A percentile compares a stretch with the other conserved stretches of the same genome.
Evolutionary conservation across 2,329 filamentous ascomycete genomes (phyloP).

Genomic region (Trichothecium roseum): DNA sequence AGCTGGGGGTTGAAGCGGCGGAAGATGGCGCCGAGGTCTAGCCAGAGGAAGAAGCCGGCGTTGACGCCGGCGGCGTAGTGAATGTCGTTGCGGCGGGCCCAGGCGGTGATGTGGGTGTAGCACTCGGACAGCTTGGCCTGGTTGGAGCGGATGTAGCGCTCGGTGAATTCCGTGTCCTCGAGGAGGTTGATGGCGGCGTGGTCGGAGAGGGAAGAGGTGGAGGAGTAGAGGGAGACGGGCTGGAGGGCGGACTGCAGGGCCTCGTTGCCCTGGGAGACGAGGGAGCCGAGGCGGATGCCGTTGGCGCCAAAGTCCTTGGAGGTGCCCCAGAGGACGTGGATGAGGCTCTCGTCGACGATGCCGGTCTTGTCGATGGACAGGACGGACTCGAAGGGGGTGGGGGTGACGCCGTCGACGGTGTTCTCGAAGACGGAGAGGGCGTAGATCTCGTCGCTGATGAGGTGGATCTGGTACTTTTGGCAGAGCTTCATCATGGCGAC

Average conservation of each 20-base stretch:
- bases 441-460: not conserved
- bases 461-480: not conserved
- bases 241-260: constrained; percentile 25
- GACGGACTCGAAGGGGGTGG: not conserved
- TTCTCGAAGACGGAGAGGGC: constrained; percentile 6
- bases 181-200: constrained; percentile 28
- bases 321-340: constrained; percentile 40
- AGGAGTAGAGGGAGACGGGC: constrained; percentile 28
- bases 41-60: constrained; percentile 24
- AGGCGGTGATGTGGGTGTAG: too few species aligned
- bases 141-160: too few species aligned
- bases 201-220: constrained; percentile 32
- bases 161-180: constrained; percentile 17
- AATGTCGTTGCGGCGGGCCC: constrained; percentile 20
- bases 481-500: too few species aligned
- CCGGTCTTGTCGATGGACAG: constrained; percentile 8
- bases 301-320: constrained; percentile 46
- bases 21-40: constrained; percentile 19
- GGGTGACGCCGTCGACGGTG: not conserved
- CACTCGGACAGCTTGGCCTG: too few species aligned
- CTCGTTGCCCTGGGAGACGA: constrained; percentile 35
- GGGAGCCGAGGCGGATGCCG: constrained; percentile 38
- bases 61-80: constrained; percentile 23
- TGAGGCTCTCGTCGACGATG: constrained; percentile 33
- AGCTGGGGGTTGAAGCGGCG: constrained; percentile 13